Base-by-base conservation (phyloP, 108 stramenopile genomes). In the Mediolabrus comicus region DNA sequence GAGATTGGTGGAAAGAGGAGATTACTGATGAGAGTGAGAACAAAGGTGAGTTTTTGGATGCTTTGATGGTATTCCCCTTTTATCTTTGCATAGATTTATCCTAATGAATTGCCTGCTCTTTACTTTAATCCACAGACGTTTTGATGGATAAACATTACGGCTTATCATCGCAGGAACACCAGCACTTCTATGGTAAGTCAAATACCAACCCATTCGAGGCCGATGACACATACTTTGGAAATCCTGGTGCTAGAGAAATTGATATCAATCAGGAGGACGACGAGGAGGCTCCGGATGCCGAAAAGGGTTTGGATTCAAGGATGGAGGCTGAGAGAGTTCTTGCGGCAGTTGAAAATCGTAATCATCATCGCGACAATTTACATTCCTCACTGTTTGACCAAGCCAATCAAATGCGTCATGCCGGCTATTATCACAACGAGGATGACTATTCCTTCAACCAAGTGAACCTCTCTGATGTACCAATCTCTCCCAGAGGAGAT, bases 361-460 rank as follows among this genome's bases (percentile, higher is more conserved):
- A 10, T 10, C 38, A 53, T 43, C 24, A 46, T 3, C 26, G 25
- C 60, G 51, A 62, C 28, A 54, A 10, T 25, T 28, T 41, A 16
- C 55, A 68, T 22, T 19, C 33, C 13, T 69, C 46, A 22, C 2
- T 71, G 6, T 70, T 62, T 51, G 53, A 66, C 26, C 64, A 66
- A 39, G 69, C 69, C 1, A 32, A 65, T 28, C 17, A 32, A 7
- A 65, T 65, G 34, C 41, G 58, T 29, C 59, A 43, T 16, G 30
- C 35, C 29, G 76, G 76, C 13, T 36, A 77, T 35, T 65, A 70
- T 38, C 63, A 53, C 34, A 66, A 57, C 29, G 78, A n/a, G n/a
- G n/a, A 79, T 53, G 78, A 79, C 39, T 79, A 69, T 30, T 72
- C 71, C 53, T 79, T 79, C 60, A 79, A 71, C 43, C 55, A 69